phyloP scores from a whole-genome alignment of 768 basidiomycete genomes.

The Auricularia cornea region DNA sequence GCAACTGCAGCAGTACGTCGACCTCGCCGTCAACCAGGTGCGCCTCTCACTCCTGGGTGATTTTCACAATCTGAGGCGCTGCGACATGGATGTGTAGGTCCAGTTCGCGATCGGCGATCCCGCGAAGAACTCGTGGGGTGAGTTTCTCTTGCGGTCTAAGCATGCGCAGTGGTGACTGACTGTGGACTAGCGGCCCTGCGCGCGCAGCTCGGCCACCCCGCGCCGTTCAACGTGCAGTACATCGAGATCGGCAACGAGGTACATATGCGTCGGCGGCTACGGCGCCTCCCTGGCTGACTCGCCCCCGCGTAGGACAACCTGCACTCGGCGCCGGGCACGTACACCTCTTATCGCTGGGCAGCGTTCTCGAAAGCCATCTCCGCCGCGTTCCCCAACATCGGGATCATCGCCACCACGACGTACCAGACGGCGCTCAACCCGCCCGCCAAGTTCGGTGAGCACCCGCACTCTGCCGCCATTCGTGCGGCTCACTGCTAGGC shows the following conservation, averaged over 20 bases:
- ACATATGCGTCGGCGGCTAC: neutral
- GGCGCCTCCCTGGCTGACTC: neutral
- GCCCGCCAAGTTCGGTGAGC: neutral
- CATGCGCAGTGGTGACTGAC: no score
- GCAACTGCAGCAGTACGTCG: no score
- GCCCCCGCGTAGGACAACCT: neutral
- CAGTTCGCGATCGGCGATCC: no score
- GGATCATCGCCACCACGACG: neutral
- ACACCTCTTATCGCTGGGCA: conserved; percentile 1
- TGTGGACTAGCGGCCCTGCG: neutral
- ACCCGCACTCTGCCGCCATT: neutral
- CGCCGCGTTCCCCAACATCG: neutral
- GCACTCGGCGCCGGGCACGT: neutral
- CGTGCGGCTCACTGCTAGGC: neutral
- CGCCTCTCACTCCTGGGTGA: no score
- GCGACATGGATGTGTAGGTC: no score
- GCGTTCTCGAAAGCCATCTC: neutral
- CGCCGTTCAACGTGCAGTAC: neutral
- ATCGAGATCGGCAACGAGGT: neutral
- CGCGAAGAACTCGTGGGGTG: no score
- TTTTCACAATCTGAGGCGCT: no score
- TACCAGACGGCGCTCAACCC: neutral
- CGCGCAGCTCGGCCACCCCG: neutral
- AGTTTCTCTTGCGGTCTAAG: no score
- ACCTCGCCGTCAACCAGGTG: no score